A percentile compares a stretch with the other conserved stretches of the same genome.
These are phyloP conservation scores for Eutypella sp. DNA, from an alignment of 2,329 filamentous ascomycete species.

Conservation along the genomic window DNA sequence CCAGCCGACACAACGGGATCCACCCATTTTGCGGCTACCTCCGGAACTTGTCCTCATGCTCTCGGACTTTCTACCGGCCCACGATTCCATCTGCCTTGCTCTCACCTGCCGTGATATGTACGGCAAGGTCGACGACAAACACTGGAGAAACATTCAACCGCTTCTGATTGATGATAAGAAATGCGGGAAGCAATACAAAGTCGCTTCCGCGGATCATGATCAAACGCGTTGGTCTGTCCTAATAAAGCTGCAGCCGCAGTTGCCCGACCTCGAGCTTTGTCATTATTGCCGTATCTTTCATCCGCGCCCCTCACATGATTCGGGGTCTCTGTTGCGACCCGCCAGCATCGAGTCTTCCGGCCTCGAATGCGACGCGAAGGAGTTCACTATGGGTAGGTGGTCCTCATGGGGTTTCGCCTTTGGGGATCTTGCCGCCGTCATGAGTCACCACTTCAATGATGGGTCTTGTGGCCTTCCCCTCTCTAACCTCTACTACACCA, in stretches of 20 bases:
- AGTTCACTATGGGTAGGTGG: slow-evolving; percentile 6
- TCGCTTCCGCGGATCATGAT: not conserved
- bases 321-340: slow-evolving; percentile 3
- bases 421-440: slow-evolving; percentile 7
- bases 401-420: slow-evolving; percentile 9
- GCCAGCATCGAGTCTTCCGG: not conserved
- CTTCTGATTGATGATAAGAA: not conserved
- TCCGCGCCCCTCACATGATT: not conserved
- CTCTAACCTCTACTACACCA: slow-evolving; percentile 4
- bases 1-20: not conserved
- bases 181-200: slow-evolving; percentile 1
- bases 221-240: slow-evolving; percentile 6
- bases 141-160: slow-evolving; percentile 1
- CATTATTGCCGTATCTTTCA: slow-evolving; percentile 10
- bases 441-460: not conserved
- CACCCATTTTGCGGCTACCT: slow-evolving; percentile 1
- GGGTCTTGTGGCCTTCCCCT: slow-evolving; percentile 3
- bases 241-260: slow-evolving; percentile 1
- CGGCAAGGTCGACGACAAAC: not conserved
- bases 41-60: slow-evolving; percentile 4
- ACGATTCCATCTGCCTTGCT: slow-evolving; percentile 6
- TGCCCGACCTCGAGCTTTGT: slow-evolving; percentile 6
- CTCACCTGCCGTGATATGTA: slow-evolving; percentile 2
- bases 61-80: slow-evolving; percentile 1
- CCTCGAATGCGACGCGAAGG: slow-evolving; percentile 5